Evolutionary conservation across 495 filamentous ascomycete species (phyloP), one percentile per base, ranked within the genome.

Genomic region (Trichoderma virens): DNA sequence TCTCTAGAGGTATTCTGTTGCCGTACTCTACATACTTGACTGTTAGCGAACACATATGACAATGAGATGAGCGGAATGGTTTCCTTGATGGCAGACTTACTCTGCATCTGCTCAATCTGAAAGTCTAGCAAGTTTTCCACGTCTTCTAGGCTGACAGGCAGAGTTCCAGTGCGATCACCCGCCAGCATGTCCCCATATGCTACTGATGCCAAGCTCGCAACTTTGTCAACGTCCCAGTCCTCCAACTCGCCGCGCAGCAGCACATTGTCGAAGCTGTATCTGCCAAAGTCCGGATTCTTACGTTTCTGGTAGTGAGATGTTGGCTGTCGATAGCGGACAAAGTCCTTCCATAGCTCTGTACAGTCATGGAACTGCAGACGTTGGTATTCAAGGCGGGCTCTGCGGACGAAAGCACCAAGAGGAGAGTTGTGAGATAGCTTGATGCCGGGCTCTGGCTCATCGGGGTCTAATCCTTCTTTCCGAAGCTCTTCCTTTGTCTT

Each of bases 61-160:
- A 18, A 14, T 8, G n/a, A 5, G 2, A 4, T 4, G 3, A 20
- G 18, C n/a, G 43, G 20, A 47, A 47, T 2, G 20, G 43, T n/a
- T 8, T 20, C n/a, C 43, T 47, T n/a, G 18, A 20, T 38, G 47
- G 20, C 11, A 5, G 16, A 77, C 85, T 67, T 80, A 90, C 91
- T 89, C 72, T 97, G 92, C 73, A 96, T 83, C 71, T 88, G 85
- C 59, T 88, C 86, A 31, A 97, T 85, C 74, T 97, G 93, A 67
- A 92, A 94, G 65, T 96, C 92, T 27, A 97, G 68, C 45, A 96
- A 75, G 23, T 85, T 85, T 72, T 96, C 91, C 11, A 96, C 81
- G 70, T 97, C 93, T 65, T 96, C 90, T 0, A 85, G 85, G 69
- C 91, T 94, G 59, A 91, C 77, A 5, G 75, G 72, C 34, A 75